Evolutionary conservation across 441 rosid species (phyloP).

Genomic region (Brassica hybrid): DNA sequence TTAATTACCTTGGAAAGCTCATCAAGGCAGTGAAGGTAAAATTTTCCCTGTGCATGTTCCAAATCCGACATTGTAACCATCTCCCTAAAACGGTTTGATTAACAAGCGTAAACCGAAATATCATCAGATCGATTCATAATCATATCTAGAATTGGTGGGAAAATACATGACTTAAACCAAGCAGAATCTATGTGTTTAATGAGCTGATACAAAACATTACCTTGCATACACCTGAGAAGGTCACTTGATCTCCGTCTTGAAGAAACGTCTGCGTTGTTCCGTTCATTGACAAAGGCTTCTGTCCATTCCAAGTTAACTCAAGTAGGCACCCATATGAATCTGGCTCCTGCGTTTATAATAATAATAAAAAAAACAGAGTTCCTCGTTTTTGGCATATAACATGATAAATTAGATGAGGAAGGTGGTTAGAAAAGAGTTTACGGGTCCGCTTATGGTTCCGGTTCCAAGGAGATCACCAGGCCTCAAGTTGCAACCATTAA

Average conservation of each 20-base stretch:
- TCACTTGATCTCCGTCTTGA: slow-evolving; percentile 93
- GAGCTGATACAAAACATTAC: slow-evolving; percentile 41
- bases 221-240: slow-evolving; percentile 75
- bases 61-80: slow-evolving; percentile 82
- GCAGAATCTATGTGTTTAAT: not conserved
- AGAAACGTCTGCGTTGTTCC: slow-evolving; percentile 71
- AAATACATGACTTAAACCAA: no score
- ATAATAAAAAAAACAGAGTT: not conserved
- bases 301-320: slow-evolving; percentile 93
- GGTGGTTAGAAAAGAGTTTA: slow-evolving; percentile 33
- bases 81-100: slow-evolving; percentile 55
- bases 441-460: slow-evolving; percentile 95
- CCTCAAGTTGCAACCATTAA: slow-evolving; percentile 94
- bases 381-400: not conserved
- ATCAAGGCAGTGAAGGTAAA: slow-evolving; percentile 55
- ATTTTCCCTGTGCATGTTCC: slow-evolving; percentile 87
- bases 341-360: slow-evolving; percentile 65
- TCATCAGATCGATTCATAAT: not conserved
- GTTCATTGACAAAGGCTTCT: slow-evolving; percentile 66
- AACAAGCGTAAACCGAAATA: slow-evolving; percentile 24
- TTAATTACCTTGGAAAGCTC: slow-evolving; percentile 14
- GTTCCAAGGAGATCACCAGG: slow-evolving; percentile 96
- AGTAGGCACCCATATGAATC: slow-evolving; percentile 88
- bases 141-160: not conserved
- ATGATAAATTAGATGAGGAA: not conserved